Evolutionary conservation across 2,329 filamentous ascomycete species (phyloP).

Genomic region (Neofusicoccum laricinum): DNA sequence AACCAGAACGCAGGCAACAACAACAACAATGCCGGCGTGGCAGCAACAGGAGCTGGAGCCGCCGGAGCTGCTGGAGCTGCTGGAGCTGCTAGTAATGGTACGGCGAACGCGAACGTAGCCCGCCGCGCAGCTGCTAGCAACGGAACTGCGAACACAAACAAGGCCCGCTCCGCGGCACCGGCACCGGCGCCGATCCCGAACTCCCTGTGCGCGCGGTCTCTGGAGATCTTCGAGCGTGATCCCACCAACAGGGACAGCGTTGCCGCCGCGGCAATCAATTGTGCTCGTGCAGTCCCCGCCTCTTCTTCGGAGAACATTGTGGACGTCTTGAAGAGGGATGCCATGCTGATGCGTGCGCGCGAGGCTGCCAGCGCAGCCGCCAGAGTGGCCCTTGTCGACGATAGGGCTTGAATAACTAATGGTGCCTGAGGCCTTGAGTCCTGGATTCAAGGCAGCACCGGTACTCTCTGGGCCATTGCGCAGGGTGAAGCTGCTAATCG

Average conservation of each 20-base stretch:
- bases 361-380: neutral
- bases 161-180: neutral
- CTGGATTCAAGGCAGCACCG: neutral
- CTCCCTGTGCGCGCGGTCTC: neutral
- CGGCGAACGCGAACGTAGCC: neutral
- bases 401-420: neutral
- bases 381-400: neutral
- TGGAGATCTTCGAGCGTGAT: neutral
- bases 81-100: neutral
- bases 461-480: neutral
- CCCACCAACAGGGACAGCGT: neutral
- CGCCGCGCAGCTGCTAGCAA: neutral
- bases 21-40: neutral
- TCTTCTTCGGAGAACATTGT: neutral
- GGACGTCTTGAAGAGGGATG: conserved; percentile 4
- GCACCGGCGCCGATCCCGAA: neutral
- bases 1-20: neutral
- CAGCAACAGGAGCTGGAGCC: neutral
- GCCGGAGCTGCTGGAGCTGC: neutral
- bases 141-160: neutral
- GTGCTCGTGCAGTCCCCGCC: neutral
- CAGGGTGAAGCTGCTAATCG: neutral
- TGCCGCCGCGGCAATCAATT: conserved; percentile 1
- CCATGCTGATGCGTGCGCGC: neutral
- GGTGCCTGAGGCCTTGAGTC: neutral